Conservation (phyloP, 2,329 filamentous ascomycete genomes). For the Talaromyces sp. region DNA sequence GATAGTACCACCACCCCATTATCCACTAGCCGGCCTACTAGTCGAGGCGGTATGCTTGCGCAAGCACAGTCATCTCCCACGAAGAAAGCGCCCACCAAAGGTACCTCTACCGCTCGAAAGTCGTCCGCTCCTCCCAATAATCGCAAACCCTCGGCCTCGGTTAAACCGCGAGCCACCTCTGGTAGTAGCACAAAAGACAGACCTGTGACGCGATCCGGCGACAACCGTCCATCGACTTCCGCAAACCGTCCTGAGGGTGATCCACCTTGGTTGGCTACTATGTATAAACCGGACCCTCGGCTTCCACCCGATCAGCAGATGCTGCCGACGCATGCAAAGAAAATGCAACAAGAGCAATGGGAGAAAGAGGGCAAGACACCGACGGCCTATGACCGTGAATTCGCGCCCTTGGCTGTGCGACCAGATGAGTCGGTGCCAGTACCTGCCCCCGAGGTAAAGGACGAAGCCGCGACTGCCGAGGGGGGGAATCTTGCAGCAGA, state of each 20-base stretch:
- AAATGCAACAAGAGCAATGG: constrained; percentile 92
- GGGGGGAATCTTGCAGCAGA: constrained; percentile 4
- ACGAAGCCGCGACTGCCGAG: constrained; percentile 15
- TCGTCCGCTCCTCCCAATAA: constrained; percentile 36
- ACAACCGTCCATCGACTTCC: constrained; percentile 51
- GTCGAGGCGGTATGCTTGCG: constrained; percentile 27
- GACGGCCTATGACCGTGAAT: constrained; percentile 79
- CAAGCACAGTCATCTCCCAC: constrained; percentile 28
- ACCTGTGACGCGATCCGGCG: constrained; percentile 61
- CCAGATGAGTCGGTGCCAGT: constrained; percentile 28
- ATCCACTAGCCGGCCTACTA: constrained; percentile 26
- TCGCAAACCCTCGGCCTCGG: constrained; percentile 37
- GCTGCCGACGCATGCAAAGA: constrained; percentile 85
- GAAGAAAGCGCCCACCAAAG: constrained; percentile 32
- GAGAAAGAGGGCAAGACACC: constrained; percentile 86
- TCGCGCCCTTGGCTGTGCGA: constrained; percentile 66
- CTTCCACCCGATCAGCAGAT: constrained; percentile 93
- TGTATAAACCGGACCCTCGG: constrained; percentile 93
- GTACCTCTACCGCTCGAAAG: constrained; percentile 33
- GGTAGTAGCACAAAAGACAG: constrained; percentile 43
- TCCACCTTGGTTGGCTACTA: constrained; percentile 88
- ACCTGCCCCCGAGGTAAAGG: constrained; percentile 24
- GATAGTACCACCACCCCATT: constrained; percentile 24
- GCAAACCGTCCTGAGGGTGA: constrained; percentile 81
- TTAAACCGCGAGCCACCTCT: constrained; percentile 34